Conservation (phyloP, 192 early-diverging fungal species). For the Chytriomyces hyalinus region DNA sequence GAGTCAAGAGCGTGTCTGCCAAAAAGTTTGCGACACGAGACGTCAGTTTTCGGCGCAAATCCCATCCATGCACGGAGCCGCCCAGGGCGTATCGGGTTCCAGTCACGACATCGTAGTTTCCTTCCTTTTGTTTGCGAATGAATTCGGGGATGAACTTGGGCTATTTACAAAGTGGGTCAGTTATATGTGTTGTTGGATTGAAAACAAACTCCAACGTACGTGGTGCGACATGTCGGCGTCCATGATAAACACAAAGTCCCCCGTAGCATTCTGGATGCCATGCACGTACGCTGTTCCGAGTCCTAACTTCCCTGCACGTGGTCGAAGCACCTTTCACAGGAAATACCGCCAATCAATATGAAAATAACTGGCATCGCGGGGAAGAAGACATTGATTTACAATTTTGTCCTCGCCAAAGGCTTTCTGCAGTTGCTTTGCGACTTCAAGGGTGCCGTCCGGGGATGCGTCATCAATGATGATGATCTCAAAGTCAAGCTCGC, state of each 20-base stretch:
- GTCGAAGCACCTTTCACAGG: constrained; percentile 73
- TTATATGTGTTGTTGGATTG: not conserved
- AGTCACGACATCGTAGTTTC: constrained; percentile 91
- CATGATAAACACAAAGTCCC: constrained; percentile 97
- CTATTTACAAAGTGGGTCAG: constrained; percentile 47
- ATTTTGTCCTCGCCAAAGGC: constrained; percentile 87
- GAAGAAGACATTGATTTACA: constrained; percentile 54
- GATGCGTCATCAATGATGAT: constrained; percentile 96
- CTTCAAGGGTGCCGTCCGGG: constrained; percentile 93
- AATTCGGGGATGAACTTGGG: constrained; percentile 97
- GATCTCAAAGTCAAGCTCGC: constrained; percentile 91
- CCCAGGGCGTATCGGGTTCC: constrained; percentile 88
- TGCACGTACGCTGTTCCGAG: constrained; percentile 95
- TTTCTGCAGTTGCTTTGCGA: constrained; percentile 86
- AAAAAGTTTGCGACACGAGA: constrained; percentile 98
- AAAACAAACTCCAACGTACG: constrained; percentile 53
- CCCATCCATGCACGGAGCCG: constrained; percentile 98
- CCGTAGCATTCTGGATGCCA: constrained; percentile 91
- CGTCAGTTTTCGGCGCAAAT: constrained; percentile 92
- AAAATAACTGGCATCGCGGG: not conserved
- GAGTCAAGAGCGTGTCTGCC: constrained; percentile 83
- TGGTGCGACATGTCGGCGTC: constrained; percentile 99
- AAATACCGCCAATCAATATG: too few relatives aligned
- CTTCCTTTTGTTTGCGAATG: constrained; percentile 81
- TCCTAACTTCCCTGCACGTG: constrained; percentile 94